A percentile compares a stretch with the other conserved stretches of the same genome.
Evolutionary conservation across 371 early-diverging fungal species (phyloP).

Genomic region (Choanephora cucurbitarum): DNA sequence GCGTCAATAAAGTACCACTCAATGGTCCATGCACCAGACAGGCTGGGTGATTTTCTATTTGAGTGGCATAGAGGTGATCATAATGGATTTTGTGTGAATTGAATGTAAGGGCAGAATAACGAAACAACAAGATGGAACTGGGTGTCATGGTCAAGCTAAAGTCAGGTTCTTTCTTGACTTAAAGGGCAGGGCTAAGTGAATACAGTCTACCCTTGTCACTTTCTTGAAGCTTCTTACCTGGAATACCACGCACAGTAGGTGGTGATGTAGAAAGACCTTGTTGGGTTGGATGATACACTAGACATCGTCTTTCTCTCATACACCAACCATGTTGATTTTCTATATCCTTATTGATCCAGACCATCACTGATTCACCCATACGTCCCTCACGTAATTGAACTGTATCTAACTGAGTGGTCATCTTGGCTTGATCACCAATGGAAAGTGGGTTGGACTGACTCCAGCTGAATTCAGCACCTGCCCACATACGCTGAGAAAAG

Average conservation of each 20-base stretch:
- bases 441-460: slow-evolving; percentile 56
- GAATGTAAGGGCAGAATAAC: slow-evolving; percentile 86
- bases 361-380: slow-evolving; percentile 68
- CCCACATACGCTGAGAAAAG: slow-evolving; percentile 84
- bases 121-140: slow-evolving; percentile 71
- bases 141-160: slow-evolving; percentile 58
- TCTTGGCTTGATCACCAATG: slow-evolving; percentile 61
- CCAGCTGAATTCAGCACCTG: slow-evolving; percentile 73
- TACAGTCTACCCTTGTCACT: too few relatives aligned
- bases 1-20: slow-evolving; percentile 72
- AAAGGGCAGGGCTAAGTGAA: too few relatives aligned
- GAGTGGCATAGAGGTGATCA: slow-evolving; percentile 69
- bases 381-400: slow-evolving; percentile 56
- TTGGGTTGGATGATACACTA: slow-evolving; percentile 67
- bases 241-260: slow-evolving; percentile 1
- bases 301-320: slow-evolving; percentile 67
- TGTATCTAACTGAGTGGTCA: slow-evolving; percentile 56
- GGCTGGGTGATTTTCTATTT: slow-evolving; percentile 73
- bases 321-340: slow-evolving; percentile 65
- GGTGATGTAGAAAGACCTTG: not conserved
- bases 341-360: slow-evolving; percentile 65
- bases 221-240: slow-evolving; percentile 10
- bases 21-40: slow-evolving; percentile 86
- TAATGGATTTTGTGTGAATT: slow-evolving; percentile 87
- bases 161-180: slow-evolving; percentile 52